Evolutionary conservation across 192 early-diverging fungal species (phyloP).

Genomic region (Rhizophagus prolifer): DNA sequence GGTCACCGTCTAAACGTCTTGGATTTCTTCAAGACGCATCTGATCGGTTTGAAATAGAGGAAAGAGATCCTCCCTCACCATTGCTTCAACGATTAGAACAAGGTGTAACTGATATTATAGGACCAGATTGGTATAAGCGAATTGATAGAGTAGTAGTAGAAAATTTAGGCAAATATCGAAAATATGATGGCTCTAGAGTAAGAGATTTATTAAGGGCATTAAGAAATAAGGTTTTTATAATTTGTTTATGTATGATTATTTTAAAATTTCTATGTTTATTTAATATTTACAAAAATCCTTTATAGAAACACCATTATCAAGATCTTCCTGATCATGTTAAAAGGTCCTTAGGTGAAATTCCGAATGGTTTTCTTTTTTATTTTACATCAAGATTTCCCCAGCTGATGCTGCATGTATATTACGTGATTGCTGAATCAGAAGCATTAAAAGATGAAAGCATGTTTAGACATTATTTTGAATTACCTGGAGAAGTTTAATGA

Average conservation of each 20-base stretch:
- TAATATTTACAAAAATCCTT: neutral
- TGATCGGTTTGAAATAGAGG: slow-evolving; percentile 91
- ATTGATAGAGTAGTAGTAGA: slow-evolving; percentile 72
- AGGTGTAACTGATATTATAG: slow-evolving; percentile 59
- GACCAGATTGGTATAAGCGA: slow-evolving; percentile 71
- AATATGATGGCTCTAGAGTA: slow-evolving; percentile 83
- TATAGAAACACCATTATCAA: slow-evolving; percentile 95
- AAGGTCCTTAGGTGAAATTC: slow-evolving; percentile 76
- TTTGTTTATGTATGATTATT: neutral
- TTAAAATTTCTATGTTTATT: neutral
- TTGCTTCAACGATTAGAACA: slow-evolving; percentile 68
- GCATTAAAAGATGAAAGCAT: slow-evolving; percentile 59
- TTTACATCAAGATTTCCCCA: slow-evolving; percentile 89
- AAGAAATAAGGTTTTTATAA: slow-evolving; percentile 77
- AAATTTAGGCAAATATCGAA: slow-evolving; percentile 89
- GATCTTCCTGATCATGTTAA: slow-evolving; percentile 80
- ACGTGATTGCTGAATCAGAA: slow-evolving; percentile 72
- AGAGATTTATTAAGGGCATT: slow-evolving; percentile 88
- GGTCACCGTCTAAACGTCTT: slow-evolving; percentile 81
- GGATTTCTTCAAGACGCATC: slow-evolving; percentile 93
- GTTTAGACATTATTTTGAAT: slow-evolving; percentile 67
- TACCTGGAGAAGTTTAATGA: slow-evolving; percentile 22
- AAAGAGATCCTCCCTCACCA: slow-evolving; percentile 64
- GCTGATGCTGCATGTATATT: slow-evolving; percentile 85
- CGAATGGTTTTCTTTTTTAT: slow-evolving; percentile 85